Base-by-base conservation (phyloP, 139 green algal genomes). In the Parachlorella kessleri region DNA sequence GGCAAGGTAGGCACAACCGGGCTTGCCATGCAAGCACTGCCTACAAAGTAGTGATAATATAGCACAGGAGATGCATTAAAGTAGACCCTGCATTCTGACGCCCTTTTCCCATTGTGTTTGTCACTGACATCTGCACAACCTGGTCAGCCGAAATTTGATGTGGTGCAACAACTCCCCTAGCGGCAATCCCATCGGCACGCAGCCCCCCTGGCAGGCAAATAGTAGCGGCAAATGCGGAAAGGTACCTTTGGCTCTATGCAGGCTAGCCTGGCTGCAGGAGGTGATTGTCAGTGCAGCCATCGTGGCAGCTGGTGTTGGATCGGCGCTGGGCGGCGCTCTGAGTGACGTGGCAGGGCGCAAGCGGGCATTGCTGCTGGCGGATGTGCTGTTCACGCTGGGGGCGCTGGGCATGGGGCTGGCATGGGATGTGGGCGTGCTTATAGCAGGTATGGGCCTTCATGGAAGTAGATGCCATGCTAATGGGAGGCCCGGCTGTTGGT, bases 271-370 rank as follows among this genome's bases (percentile, higher is more conserved):
- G 41, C n/a, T 88, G 0, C 80, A 88, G 66, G 87, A 83, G 40
- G 6, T 83, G 8, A 88, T 93, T 48, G 89, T 93, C 14, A 87
- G 79, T 36, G 54, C 77, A 26, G 84, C 89, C 9, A 83, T 92
- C 28, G 66, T 86, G 14, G 85, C 73, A 1, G 89, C 81, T n/a
- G 92, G 59, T 10, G 39, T 78, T 4, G 88, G 88, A 8, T 81
- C 90, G 6, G 79, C 87, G 5, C 28, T 77, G 6, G 91, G 89
- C 26, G 91, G 90, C 59, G 77, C 36, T 30, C 33, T 91, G 63
- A 85, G 76, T n/a, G 91, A 95, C 81, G 32, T 37, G 5, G 1
- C 72, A 18, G 86, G 86, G 4, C 72, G 89, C 26, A 83, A 81
- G 68, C 6, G 28, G 26, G 65, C 75, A 7, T 66, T 88, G 70